Evolutionary conservation across 192 early-diverging fungal genomes (phyloP).

Genomic region (Entomortierella chlamydospora): DNA sequence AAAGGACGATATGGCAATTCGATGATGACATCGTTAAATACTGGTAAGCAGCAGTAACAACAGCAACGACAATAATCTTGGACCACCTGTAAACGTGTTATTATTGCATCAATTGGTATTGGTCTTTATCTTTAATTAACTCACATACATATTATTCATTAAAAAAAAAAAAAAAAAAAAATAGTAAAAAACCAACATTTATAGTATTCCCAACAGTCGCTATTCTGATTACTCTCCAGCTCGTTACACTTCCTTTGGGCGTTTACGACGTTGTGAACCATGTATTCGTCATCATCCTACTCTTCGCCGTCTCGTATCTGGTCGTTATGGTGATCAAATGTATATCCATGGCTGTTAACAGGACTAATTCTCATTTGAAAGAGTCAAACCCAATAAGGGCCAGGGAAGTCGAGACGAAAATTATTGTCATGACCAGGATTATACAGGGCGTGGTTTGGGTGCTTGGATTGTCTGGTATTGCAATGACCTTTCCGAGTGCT

Average conservation of each 20-base stretch:
- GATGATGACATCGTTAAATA: conserved; percentile 54
- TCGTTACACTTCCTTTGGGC: conserved; percentile 35
- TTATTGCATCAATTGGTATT: no score
- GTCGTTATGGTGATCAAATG: conserved; percentile 55
- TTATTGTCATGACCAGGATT: conserved; percentile 54
- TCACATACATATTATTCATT: no score
- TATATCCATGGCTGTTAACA: conserved; percentile 25
- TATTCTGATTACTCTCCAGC: conserved; percentile 42
- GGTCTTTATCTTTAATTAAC: no score
- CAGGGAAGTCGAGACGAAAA: conserved; percentile 51
- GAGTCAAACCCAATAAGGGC: conserved; percentile 24
- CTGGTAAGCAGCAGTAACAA: conserved; percentile 22
- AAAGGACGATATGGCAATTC: conserved; percentile 53
- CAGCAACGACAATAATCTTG: no score
- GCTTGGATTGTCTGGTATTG: conserved; percentile 39
- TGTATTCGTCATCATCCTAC: conserved; percentile 41
- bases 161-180: no score
- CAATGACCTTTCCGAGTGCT: conserved; percentile 56
- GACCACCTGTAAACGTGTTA: no score
- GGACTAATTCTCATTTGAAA: conserved; percentile 34
- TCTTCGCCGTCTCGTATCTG: conserved; percentile 38
- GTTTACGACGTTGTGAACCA: conserved; percentile 43
- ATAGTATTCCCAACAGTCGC: conserved; percentile 50
- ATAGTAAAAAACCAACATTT: conserved; percentile 53
- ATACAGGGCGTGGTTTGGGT: conserved; percentile 49